Evolutionary conservation across 1,284 basidiomycete species (phyloP).

Genomic region (Malassezia furfur): DNA sequence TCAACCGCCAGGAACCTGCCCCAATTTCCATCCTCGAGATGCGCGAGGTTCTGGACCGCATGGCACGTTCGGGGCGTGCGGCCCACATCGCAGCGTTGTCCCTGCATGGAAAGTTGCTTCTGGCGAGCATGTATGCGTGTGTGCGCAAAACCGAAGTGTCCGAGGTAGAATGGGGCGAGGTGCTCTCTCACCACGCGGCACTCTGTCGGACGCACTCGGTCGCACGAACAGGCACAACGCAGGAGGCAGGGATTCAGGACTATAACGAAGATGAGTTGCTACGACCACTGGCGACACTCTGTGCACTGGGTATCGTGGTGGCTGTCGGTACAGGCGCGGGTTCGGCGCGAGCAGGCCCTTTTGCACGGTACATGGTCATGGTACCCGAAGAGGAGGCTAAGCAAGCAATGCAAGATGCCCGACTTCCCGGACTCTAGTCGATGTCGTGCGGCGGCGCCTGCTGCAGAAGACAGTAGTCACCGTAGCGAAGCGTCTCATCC

Average conservation of each 20-base stretch:
- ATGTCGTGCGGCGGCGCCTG: background rate
- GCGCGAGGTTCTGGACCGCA: conserved; percentile 68
- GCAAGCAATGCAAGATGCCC: background rate
- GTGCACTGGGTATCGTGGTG: conserved; percentile 31
- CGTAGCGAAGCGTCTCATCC: conserved; percentile 19
- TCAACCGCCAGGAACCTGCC: conserved; percentile 50
- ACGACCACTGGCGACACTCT: conserved; percentile 27
- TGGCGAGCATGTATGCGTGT: conserved; percentile 71
- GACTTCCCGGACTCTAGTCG: background rate
- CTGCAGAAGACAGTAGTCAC: conserved; percentile 34
- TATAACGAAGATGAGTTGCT: conserved; percentile 16
- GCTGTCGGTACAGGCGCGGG: conserved; percentile 38
- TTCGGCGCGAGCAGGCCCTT: conserved; percentile 27
- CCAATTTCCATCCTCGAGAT: conserved; percentile 67
- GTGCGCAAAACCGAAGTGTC: conserved; percentile 73
- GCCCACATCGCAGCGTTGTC: conserved; percentile 34
- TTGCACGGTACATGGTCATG: conserved; percentile 32
- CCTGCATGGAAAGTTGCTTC: conserved; percentile 37
- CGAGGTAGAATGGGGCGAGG: conserved; percentile 73
- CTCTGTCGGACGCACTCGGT: conserved; percentile 27
- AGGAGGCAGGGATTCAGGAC: background rate
- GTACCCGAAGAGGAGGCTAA: conserved; percentile 42
- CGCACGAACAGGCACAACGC: background rate
- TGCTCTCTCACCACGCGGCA: conserved; percentile 47
- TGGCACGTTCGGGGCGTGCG: conserved; percentile 80